Evolutionary conservation across 2,329 filamentous ascomycete species (phyloP), one percentile per base, ranked within the genome.

Genomic region (Chrysoporthe deuterocubensis): DNA sequence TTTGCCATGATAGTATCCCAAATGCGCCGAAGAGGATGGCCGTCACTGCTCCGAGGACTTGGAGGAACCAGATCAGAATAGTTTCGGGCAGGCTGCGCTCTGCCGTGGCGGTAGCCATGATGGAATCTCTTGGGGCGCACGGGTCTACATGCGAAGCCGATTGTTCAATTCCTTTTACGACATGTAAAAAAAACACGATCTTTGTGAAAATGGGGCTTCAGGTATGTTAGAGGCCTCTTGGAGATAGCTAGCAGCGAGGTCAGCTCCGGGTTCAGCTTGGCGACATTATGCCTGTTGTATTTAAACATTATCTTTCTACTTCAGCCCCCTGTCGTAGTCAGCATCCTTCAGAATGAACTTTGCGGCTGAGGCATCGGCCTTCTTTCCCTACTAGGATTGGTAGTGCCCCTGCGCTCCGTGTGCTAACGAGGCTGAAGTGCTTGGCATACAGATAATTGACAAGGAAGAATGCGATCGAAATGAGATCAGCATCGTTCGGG

Each of bases 1-100:
- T 61, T 3, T 52, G 26, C 60, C 60, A 67, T 11, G 65, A 64
- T 26, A 67, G 32, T 3, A 59, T n/a, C 3, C 65, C 60, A 7
- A 67, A 67, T 2, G 26, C 18, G n/a, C 65, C 52, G 9, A 67
- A 67, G 34, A 67, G 42, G 4, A 67, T 63, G 4, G 60, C 65
- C 3, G 65, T 67, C 26, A 67, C 43, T 21, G 65, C 65, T 18
- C 59, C 60, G 13, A 67, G 57, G 1, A 67, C 50, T 37, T 67
- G 42, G 32, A 64, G 60, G 8, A 59, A 58, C 65, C 65, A 67
- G 4, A 52, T 13, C 32, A 67, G 60, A 43, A 67, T 63, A 1
- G 54, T 16, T 42, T 67, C 60, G n/a, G 65, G 65, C 26, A 67
- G 37, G 42, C 34, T 64, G 16, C 26, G 52, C n/a, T 59, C 40